Evolutionary conservation across 352 stramenopile species (phyloP), one percentile per base, ranked within the genome.

Genomic region (Globisporangium nodosum): DNA sequence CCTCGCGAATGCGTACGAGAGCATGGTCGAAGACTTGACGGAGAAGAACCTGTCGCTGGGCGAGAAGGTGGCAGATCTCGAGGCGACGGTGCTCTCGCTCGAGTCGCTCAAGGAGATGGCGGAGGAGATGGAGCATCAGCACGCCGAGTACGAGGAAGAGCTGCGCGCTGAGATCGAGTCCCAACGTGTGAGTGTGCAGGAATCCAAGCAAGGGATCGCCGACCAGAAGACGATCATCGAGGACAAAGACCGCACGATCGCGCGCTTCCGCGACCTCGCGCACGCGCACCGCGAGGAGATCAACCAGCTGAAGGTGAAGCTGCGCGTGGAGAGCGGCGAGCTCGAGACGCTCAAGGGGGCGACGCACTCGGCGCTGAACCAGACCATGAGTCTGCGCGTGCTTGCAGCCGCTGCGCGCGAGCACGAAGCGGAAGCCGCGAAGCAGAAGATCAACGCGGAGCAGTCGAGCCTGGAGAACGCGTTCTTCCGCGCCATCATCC

Each of bases 41-140:
- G 87, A 96, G 54, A 96, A 94, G 58, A 96, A 96, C 40, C 42
- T 96, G 52, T 87, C 73, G 7, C 66, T 96, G 1, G 85, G 84
- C 6, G 87, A 96, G 15, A 87, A 88, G 56, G 66, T 94, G 2
- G 84, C 85, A 0, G 87, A 94, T 37, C 52, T 94, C 15, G 79
- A 90, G 54, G 74, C 75, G 13, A 85, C 76, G 0, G 80, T 94
- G 15, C 66, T 74, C 24, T 90, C 83, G 21, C 68, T 94, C 20
- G 87, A 96, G 52, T 81, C 80, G 2, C 64, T 96, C 30, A 86
- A 87, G 31, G 85, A 94, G 43, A 74, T 96, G 65, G 84, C 79
- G 21, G 85, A 96, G 53, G 87, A 96, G 64, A 88, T 96, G 70
- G 87, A 96, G 64, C 85, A 96, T 59, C 87, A 96, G 55, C 85